Conservation (phyloP, 177 flowering plant species). For the Vitis hybrid region DNA sequence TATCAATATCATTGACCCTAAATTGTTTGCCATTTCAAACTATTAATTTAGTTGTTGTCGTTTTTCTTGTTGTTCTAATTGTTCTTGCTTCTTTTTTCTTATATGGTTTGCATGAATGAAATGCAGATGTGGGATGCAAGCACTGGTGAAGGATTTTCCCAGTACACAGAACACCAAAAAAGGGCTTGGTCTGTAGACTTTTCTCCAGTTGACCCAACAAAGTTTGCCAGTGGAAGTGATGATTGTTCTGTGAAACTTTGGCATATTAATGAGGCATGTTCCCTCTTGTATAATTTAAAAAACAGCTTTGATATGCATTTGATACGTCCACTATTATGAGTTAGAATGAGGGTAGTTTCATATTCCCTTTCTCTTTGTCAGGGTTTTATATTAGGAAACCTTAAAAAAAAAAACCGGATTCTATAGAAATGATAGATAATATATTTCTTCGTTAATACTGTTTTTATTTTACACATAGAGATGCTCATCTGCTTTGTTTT, state of each 20-base stretch:
- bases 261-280: constrained; percentile 34
- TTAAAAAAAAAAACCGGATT: no score
- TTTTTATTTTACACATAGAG: not conserved
- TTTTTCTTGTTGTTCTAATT: not conserved
- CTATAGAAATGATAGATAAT: no score
- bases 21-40: not conserved
- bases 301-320: no score
- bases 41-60: not conserved
- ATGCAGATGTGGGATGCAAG: constrained; percentile 36
- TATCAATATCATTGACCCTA: no score
- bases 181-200: constrained; percentile 45
- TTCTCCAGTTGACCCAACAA: constrained; percentile 32
- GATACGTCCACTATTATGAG: no score
- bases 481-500: not conserved
- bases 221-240: constrained; percentile 45
- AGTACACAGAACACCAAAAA: constrained; percentile 29
- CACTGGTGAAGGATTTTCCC: constrained; percentile 24
- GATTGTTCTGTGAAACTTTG: constrained; percentile 43
- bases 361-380: no score
- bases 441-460: no score
- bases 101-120: constrained; percentile 1
- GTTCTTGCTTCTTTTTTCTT: not conserved
- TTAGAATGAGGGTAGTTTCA: no score
- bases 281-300: not conserved
- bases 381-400: no score